Conservation (phyloP, 768 basidiomycete genomes). For the Pisolithus sp. region DNA sequence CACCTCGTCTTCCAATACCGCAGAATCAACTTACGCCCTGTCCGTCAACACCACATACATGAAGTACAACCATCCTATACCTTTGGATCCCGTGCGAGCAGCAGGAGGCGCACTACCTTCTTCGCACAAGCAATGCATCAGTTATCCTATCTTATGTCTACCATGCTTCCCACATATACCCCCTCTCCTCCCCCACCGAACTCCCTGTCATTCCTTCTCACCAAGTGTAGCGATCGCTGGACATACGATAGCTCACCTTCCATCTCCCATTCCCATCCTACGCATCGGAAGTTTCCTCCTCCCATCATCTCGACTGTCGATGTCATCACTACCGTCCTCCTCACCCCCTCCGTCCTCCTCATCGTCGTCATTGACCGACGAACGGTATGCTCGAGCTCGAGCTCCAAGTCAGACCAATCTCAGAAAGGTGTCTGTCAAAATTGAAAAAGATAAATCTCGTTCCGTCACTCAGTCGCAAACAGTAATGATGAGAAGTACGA, state of each 20-base stretch:
- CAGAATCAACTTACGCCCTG: constrained; percentile 3
- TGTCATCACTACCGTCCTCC: neutral
- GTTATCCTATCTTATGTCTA: constrained; percentile 33
- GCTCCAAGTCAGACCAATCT: neutral
- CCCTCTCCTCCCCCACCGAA: neutral
- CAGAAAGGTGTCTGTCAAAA: neutral
- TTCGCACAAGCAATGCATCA: constrained; percentile 38
- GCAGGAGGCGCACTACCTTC: constrained; percentile 32
- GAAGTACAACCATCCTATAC: constrained; percentile 17
- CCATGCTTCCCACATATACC: constrained; percentile 20
- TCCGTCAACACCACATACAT: constrained; percentile 9
- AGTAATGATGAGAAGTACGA: neutral
- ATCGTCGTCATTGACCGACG: neutral
- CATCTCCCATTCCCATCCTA: neutral
- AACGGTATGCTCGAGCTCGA: neutral
- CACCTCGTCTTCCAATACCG: constrained; percentile 9
- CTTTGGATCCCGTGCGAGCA: constrained; percentile 23
- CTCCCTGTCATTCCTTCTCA: neutral
- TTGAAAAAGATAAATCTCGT: neutral
- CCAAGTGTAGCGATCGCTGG: neutral
- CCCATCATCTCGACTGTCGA: neutral
- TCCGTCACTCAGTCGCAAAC: neutral
- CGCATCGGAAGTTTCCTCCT: neutral
- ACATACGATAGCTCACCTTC: neutral
- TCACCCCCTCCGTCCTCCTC: neutral